A percentile compares a stretch with the other conserved stretches of the same genome.
These are phyloP conservation scores for Neonectria faginata DNA, from an alignment of 2,329 filamentous ascomycete species.

Conservation along the genomic window DNA sequence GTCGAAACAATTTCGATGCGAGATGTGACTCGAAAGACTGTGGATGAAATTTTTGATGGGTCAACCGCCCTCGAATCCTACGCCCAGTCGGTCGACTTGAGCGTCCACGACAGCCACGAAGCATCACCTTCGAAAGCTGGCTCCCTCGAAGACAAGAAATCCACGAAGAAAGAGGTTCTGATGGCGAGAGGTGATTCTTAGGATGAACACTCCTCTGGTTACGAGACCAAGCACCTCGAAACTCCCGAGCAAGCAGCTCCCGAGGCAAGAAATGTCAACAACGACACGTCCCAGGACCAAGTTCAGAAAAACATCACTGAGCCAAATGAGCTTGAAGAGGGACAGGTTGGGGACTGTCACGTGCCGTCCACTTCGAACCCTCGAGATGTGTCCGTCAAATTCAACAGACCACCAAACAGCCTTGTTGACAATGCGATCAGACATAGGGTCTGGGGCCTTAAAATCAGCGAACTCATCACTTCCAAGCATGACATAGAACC, in stretches of 20 bases:
- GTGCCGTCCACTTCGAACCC: background rate
- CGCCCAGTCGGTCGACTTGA: conserved; percentile 12
- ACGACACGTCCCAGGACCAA: background rate
- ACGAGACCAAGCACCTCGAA: background rate
- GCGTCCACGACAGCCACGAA: background rate
- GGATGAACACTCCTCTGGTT: background rate
- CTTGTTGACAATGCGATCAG: conserved; percentile 24
- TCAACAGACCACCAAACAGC: conserved; percentile 3
- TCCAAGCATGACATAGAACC: conserved; percentile 12
- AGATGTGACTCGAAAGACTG: conserved; percentile 15
- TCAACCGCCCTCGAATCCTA: background rate
- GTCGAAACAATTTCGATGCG: conserved; percentile 2
- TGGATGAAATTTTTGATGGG: conserved; percentile 5
- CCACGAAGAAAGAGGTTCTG: too few species aligned
- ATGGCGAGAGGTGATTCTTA: background rate
- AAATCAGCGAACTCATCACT: conserved; percentile 14
- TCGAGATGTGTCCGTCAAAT: background rate
- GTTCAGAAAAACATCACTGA: too few species aligned
- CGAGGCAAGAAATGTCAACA: too few species aligned
- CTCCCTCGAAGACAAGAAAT: background rate
- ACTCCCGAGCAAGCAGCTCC: background rate
- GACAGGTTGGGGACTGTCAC: background rate
- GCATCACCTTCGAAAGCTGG: background rate
- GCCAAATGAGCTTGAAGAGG: background rate
- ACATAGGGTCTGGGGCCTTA: conserved; percentile 22